Evolutionary conservation across 805 yeast genomes (phyloP).

Genomic region (Candida insectorum): DNA sequence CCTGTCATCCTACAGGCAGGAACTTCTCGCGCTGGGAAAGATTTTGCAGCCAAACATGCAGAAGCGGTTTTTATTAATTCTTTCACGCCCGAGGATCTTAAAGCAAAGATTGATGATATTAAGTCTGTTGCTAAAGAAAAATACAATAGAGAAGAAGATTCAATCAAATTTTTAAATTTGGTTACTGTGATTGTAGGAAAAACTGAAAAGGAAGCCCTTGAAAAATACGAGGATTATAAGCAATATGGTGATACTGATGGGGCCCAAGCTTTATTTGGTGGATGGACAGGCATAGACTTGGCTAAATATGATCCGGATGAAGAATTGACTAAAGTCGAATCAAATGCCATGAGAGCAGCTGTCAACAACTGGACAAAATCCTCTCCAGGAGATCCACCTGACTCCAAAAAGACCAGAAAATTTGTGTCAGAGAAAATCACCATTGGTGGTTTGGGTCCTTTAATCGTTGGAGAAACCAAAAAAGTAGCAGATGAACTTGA

Average conservation of each 20-base stretch:
- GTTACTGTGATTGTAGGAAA: slow-evolving; percentile 36
- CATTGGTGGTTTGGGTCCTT: slow-evolving; percentile 29
- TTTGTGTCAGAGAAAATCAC: slow-evolving; percentile 25
- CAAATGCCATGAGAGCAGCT: slow-evolving; percentile 28
- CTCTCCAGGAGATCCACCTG: slow-evolving; percentile 21
- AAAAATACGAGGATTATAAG: slow-evolving; percentile 30
- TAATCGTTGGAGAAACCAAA: slow-evolving; percentile 30
- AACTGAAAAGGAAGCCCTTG: slow-evolving; percentile 42
- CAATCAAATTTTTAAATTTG: slow-evolving; percentile 35
- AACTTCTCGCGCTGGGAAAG: slow-evolving; percentile 38
- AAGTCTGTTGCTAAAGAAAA: slow-evolving; percentile 27
- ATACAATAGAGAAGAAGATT: slow-evolving; percentile 30
- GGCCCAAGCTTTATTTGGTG: slow-evolving; percentile 36
- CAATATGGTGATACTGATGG: slow-evolving; percentile 38
- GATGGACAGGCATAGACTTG: slow-evolving; percentile 42
- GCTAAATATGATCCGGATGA: slow-evolving; percentile 29
- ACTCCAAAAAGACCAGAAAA: slow-evolving; percentile 19
- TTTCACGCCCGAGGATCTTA: slow-evolving; percentile 26
- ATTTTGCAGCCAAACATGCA: slow-evolving; percentile 42
- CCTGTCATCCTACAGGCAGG: slow-evolving; percentile 47
- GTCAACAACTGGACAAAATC: slow-evolving; percentile 30
- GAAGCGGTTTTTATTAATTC: slow-evolving; percentile 40
- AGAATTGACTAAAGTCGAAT: slow-evolving; percentile 26
- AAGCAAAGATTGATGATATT: slow-evolving; percentile 25
- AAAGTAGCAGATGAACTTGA: slow-evolving; percentile 40